A percentile compares a stretch with the other conserved stretches of the same genome.
phyloP scores from a whole-genome alignment of 2,329 filamentous ascomycete genomes.

The Monosporascus sp. region DNA sequence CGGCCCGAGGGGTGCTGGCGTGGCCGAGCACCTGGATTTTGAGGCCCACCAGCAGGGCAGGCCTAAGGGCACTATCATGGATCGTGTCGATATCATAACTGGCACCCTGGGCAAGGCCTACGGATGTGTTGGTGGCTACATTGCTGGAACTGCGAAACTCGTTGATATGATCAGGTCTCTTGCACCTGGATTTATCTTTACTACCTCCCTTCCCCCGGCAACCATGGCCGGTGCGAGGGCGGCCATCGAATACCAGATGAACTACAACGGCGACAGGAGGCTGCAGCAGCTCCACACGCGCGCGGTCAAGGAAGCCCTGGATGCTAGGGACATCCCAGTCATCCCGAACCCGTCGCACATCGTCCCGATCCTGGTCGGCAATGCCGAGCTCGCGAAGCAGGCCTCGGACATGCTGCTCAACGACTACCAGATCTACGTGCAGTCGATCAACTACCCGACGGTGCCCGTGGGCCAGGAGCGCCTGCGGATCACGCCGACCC shows the following conservation, averaged over 20 bases:
- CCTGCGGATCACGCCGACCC: constrained; percentile 91
- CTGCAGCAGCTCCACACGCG: constrained; percentile 96
- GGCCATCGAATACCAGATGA: constrained; percentile 91
- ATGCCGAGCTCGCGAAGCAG: constrained; percentile 85
- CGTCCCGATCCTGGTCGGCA: constrained; percentile 86
- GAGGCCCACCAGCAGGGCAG: constrained; percentile 73
- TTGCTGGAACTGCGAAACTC: constrained; percentile 79
- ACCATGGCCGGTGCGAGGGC: constrained; percentile 92
- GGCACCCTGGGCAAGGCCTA: constrained; percentile 97
- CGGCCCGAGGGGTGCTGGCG: constrained; percentile 88
- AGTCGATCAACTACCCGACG: constrained; percentile 98
- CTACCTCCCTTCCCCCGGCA: constrained; percentile 88
- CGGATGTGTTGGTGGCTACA: constrained; percentile 95
- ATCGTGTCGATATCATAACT: constrained; percentile 95
- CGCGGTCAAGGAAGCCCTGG: constrained; percentile 81
- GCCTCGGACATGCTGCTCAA: constrained; percentile 88
- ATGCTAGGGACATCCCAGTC: constrained; percentile 80
- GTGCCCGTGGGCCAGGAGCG: constrained; percentile 97
- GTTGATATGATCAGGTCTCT: constrained; percentile 92
- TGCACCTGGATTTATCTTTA: constrained; percentile 97
- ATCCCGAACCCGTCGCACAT: constrained; percentile 98
- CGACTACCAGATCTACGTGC: constrained; percentile 91
- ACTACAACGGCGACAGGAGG: constrained; percentile 76
- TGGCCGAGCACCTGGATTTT: constrained; percentile 95
- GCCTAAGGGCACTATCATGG: constrained; percentile 81